Evolutionary conservation across 768 basidiomycete genomes (phyloP).

Genomic region (Macrocybe gigantea): DNA sequence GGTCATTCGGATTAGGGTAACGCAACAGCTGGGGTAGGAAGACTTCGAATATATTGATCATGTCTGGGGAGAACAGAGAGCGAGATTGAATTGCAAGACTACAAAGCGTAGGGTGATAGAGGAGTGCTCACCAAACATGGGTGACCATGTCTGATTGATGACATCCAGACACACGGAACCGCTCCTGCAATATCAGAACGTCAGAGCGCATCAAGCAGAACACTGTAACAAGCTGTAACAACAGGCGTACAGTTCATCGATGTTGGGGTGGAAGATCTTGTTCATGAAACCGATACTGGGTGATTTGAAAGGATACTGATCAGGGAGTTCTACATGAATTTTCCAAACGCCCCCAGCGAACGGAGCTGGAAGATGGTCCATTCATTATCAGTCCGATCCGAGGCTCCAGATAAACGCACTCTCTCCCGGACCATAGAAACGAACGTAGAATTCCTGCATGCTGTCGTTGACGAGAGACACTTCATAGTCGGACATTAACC

Average conservation of each 20-base stretch:
- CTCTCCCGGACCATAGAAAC: constrained; percentile 90
- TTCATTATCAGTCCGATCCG: background rate
- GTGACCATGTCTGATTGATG: constrained; percentile 99
- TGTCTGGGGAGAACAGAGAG: constrained; percentile 50
- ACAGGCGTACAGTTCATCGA: constrained; percentile 88
- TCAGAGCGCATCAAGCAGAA: constrained; percentile 3
- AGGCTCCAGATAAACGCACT: constrained; percentile 48
- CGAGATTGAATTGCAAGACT: background rate
- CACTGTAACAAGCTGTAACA: too few species aligned
- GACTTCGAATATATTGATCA: constrained; percentile 99
- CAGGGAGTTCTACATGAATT: constrained; percentile 97
- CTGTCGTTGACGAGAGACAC: constrained; percentile 96
- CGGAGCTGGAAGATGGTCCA: constrained; percentile 54
- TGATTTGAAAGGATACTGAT: constrained; percentile 98
- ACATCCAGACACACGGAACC: constrained; percentile 98
- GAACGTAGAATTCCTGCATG: constrained; percentile 99
- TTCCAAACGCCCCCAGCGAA: constrained; percentile 99
- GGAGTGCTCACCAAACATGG: constrained; percentile 86
- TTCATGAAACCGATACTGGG: constrained; percentile 99
- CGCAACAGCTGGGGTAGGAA: constrained; percentile 96
- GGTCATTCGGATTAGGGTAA: constrained; percentile 98
- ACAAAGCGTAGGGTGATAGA: background rate
- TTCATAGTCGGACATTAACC: constrained; percentile 98
- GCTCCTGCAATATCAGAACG: constrained; percentile 47
- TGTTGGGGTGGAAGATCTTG: constrained; percentile 99